These are phyloP conservation scores for Neocatenulostroma microsporum DNA, from an alignment of 2,329 filamentous ascomycete species.

Conservation along the genomic window DNA sequence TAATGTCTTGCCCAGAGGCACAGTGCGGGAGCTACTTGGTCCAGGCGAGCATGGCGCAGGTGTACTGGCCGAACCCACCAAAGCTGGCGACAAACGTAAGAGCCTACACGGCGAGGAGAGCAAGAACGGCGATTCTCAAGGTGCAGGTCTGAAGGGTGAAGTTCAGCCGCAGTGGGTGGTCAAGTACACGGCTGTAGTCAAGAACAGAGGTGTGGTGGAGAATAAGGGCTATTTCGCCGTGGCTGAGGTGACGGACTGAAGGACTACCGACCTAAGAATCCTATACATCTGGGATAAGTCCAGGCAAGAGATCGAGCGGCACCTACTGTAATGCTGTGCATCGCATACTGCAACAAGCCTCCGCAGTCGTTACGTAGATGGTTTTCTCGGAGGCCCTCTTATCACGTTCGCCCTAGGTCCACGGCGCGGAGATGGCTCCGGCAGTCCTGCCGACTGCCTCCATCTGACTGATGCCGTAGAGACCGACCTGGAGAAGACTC, in stretches of 20 bases:
- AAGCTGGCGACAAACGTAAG: slow-evolving; percentile 35
- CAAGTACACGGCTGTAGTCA: slow-evolving; percentile 93
- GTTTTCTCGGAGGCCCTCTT: no score
- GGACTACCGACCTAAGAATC: no score
- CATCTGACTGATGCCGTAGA: no score
- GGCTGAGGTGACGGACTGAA: slow-evolving; percentile 46
- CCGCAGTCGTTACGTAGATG: no score
- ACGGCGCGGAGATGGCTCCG: no score
- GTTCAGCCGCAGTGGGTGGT: slow-evolving; percentile 88
- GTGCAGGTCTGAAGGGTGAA: slow-evolving; percentile 57
- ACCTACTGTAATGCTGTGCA: no score
- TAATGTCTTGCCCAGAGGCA: slow-evolving; percentile 80
- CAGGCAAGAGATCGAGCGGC: no score
- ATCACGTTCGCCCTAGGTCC: no score
- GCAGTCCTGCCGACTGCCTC: no score
- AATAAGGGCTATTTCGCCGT: slow-evolving; percentile 96
- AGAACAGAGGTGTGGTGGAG: slow-evolving; percentile 89
- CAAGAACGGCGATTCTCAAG: slow-evolving; percentile 56
- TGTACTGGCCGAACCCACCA: slow-evolving; percentile 54
- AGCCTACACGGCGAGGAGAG: slow-evolving; percentile 30
- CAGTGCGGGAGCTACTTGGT: slow-evolving; percentile 74
- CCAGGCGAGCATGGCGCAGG: slow-evolving; percentile 64
- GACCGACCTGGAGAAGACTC: no score
- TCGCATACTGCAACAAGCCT: no score
- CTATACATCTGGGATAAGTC: no score